Base-by-base conservation (phyloP, 441 rosid genomes). In the Omphalea diandra region DNA sequence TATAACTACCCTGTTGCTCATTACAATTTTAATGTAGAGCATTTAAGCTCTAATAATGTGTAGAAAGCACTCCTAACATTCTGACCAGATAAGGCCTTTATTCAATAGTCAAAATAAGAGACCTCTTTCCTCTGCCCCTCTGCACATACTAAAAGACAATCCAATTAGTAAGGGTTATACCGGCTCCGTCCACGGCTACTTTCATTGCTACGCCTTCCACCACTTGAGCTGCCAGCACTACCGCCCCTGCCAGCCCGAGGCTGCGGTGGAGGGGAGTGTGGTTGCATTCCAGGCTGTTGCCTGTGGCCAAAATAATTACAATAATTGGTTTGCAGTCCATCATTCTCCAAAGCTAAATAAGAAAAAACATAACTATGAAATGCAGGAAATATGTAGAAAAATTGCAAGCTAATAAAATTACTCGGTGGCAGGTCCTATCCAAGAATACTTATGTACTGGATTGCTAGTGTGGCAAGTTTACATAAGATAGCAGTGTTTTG, bases 271-370 rank as follows among this genome's bases (percentile, higher is more conserved):
- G 80, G 72, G 9, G 75, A 47, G 64, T 72, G 81, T 7, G 73
- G 81, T 63, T 73, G 89, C 31, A 72, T 68, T 76, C 97, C 95
- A 66, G 96, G 94, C 60, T 90, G 97, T 82, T 94, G 97, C 84
- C 97, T 91, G 40, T 59, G 68, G 0, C 40, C 53, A 50, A 66
- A 50, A 47, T 7, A 18, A 58, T 41, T 22, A 20, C 32, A 31
- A 73, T 20, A 24, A 2, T 22, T n/a, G 24, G 24, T 15, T 15
- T 3, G 47, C 68, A 20, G 36, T 65, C 40, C 10, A n/a, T 38
- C 29, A 41, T 33, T 49, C 38, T 57, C 32, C 11, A 27, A 56
- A 10, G 1, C 11, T 9, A n/a, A 12, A 6, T 56, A 1, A 14
- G 11, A 8, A 8, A 7, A 24, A 29, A 27, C 46, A 5, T n/a